Conservation (phyloP, 768 basidiomycete genomes). For the Hericium erinaceus region DNA sequence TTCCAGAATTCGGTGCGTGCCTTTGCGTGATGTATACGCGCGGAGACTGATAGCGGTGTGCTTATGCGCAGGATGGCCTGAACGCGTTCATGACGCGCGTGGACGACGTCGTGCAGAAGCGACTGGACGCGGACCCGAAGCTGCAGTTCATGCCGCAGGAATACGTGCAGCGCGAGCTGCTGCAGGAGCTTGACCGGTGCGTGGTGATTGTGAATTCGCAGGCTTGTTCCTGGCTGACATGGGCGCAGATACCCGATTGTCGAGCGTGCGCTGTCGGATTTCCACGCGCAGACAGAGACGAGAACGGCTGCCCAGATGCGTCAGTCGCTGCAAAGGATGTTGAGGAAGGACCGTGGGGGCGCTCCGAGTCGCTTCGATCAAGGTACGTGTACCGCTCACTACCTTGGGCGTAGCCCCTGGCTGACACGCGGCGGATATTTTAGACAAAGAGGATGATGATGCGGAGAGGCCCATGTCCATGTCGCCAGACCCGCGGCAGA, state of each 20-base stretch:
- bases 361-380: neutral
- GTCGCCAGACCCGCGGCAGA: too few relatives aligned
- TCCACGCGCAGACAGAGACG: neutral
- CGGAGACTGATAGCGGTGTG: neutral
- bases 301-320: neutral
- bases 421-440: too few relatives aligned
- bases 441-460: too few relatives aligned
- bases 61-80: conserved; percentile 14
- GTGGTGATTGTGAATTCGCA: conserved; percentile 1
- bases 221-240: neutral
- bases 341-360: neutral
- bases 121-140: conserved; percentile 38
- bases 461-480: too few relatives aligned
- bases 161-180: conserved; percentile 41
- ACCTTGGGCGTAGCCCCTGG: too few relatives aligned
- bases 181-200: conserved; percentile 60
- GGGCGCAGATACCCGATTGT: neutral
- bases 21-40: neutral
- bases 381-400: neutral
- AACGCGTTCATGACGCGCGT: conserved; percentile 43
- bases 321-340: neutral
- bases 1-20: conserved; percentile 48
- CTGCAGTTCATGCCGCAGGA: conserved; percentile 36
- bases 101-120: conserved; percentile 45
- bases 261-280: conserved; percentile 1